These are phyloP conservation scores for Cyclostephanos invisitatus DNA, from an alignment of 108 stramenopile genomes.

Conservation along the genomic window DNA sequence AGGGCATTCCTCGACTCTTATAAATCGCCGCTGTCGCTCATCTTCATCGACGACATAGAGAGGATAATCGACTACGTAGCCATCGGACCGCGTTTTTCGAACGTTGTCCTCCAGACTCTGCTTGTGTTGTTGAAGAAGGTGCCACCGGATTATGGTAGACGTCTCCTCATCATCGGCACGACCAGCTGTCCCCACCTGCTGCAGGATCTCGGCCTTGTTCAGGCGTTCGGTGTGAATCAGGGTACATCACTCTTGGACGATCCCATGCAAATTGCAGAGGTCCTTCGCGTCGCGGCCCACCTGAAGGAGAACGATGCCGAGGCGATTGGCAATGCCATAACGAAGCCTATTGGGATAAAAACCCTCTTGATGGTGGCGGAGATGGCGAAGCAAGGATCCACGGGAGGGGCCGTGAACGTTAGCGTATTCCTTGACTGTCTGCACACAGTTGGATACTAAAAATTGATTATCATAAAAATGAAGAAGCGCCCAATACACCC, in stretches of 20 bases:
- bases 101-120: conserved; percentile 96
- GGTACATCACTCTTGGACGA: conserved; percentile 84
- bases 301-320: conserved; percentile 76
- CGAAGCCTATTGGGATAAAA: conserved; percentile 97
- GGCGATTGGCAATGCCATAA: conserved; percentile 86
- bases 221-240: conserved; percentile 91
- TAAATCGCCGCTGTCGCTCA: conserved; percentile 94
- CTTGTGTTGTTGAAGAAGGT: conserved; percentile 96
- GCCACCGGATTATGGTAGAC: conserved; percentile 88
- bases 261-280: conserved; percentile 81
- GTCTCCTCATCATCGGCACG: conserved; percentile 93
- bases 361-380: conserved; percentile 94
- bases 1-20: conserved; percentile 97
- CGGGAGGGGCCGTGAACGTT: conserved; percentile 73
- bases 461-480: not conserved
- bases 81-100: conserved; percentile 96
- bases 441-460: conserved; percentile 90
- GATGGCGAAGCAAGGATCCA: conserved; percentile 93
- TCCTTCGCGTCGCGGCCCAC: conserved; percentile 83
- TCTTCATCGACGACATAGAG: conserved; percentile 98
- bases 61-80: conserved; percentile 97
- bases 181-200: conserved; percentile 86
- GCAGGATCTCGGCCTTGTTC: conserved; percentile 90
- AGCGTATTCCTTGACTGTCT: conserved; percentile 96
- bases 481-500: not conserved